These are phyloP conservation scores for Metschnikowia sp. DNA, from an alignment of 805 yeast genomes.

Conservation along the genomic window DNA sequence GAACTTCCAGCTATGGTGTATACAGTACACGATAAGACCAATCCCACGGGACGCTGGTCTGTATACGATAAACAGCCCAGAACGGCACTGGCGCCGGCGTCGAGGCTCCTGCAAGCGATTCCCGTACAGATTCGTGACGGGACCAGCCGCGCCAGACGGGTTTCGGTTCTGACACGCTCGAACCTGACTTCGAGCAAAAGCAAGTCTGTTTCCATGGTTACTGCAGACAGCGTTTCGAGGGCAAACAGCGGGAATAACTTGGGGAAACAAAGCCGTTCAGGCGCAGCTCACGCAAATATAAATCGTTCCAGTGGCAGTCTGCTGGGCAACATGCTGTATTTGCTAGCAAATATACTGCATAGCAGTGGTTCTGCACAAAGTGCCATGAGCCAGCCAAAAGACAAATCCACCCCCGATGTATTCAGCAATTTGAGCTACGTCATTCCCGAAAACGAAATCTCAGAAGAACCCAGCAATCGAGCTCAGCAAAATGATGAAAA, in stretches of 20 bases:
- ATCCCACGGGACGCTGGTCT: constrained; percentile 5
- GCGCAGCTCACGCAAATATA: background rate
- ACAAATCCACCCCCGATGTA: constrained; percentile 1
- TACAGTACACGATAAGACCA: constrained; percentile 26
- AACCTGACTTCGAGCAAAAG: background rate
- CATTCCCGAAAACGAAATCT: background rate
- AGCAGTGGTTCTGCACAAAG: constrained; percentile 4
- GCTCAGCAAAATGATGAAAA: no score
- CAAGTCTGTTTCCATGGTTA: background rate
- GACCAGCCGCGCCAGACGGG: constrained; percentile 6
- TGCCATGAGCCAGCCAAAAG: background rate
- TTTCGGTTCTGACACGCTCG: constrained; percentile 2
- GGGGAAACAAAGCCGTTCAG: background rate
- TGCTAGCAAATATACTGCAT: constrained; percentile 1
- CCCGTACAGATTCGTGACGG: constrained; percentile 9
- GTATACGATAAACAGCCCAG: constrained; percentile 5
- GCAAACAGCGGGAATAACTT: background rate
- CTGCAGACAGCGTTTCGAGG: background rate
- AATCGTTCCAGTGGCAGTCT: background rate
- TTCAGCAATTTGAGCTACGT: constrained; percentile 1
- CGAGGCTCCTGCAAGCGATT: constrained; percentile 3
- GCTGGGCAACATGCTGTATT: constrained; percentile 1
- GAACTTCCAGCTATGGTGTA: constrained; percentile 30
- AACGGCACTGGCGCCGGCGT: background rate
- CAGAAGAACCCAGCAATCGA: background rate